Conservation (phyloP, 208 protist species). For the Crithidia mellificae region DNA sequence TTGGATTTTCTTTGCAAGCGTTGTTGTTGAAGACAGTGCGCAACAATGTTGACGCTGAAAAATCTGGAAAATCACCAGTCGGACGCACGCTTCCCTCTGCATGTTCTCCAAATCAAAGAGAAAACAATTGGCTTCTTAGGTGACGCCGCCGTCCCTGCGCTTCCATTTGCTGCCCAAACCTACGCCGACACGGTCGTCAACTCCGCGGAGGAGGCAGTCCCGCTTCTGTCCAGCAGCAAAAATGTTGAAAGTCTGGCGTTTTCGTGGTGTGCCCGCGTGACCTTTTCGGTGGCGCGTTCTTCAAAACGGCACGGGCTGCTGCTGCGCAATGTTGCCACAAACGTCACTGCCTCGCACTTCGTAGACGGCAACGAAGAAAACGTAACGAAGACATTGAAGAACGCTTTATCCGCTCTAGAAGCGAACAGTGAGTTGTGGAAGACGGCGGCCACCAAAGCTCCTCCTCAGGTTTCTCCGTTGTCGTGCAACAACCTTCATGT, state of each 20-base stretch:
- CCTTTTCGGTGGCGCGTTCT: conserved; percentile 8
- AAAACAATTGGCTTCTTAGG: conserved; percentile 15
- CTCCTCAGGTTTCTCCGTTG: no score
- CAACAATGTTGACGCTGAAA: neutral
- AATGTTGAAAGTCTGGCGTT: neutral
- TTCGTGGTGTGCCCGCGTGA: conserved; percentile 21
- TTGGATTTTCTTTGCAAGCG: no score
- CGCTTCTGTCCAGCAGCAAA: neutral
- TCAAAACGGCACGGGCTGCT: conserved; percentile 19
- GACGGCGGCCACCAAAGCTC: neutral
- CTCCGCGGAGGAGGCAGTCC: conserved; percentile 1
- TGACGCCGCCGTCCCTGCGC: conserved; percentile 4
- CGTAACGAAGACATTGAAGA: conserved; percentile 1
- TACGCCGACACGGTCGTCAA: conserved; percentile 4
- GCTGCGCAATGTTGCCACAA: conserved; percentile 3
- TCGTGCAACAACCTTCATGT: conserved; percentile 14
- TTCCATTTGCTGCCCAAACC: conserved; percentile 12
- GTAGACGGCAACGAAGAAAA: neutral
- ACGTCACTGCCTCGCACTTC: conserved; percentile 1
- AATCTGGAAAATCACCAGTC: neutral
- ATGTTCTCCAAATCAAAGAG: conserved; percentile 5
- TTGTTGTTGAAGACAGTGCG: no score
- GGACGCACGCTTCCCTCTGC: conserved; percentile 2
- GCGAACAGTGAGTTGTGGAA: conserved; percentile 7
- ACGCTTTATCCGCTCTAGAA: neutral